These are phyloP conservation scores for Sporisorium sorghi DNA, from an alignment of 1,284 basidiomycete genomes.

Conservation along the genomic window DNA sequence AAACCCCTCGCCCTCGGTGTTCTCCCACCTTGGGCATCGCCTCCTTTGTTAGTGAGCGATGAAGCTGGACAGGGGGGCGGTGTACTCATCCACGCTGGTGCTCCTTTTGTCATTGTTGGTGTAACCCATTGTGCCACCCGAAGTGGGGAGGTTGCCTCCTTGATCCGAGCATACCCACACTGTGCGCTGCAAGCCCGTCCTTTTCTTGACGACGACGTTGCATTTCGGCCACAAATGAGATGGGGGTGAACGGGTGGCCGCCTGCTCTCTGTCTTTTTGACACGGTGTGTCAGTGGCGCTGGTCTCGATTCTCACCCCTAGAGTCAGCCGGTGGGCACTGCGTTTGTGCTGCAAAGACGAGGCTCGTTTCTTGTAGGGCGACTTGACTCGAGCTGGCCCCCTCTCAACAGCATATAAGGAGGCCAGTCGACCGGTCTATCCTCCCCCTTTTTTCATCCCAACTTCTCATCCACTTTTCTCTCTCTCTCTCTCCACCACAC, in stretches of 20 bases:
- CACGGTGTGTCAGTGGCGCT: conserved; percentile 5
- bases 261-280: not conserved
- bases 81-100: not conserved
- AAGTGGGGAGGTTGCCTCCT: conserved; percentile 1
- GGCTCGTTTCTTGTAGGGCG: not conserved
- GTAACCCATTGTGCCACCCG: not conserved
- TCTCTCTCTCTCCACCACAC: conserved; percentile 1
- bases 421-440: not conserved
- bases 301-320: conserved; percentile 10
- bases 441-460: not conserved
- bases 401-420: conserved; percentile 15
- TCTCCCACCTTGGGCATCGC: conserved; percentile 19
- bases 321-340: conserved; percentile 18
- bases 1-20: conserved; percentile 8
- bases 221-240: conserved; percentile 23
- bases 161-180: conserved; percentile 1
- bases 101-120: not conserved
- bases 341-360: not conserved
- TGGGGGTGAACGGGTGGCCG: conserved; percentile 18
- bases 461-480: not conserved
- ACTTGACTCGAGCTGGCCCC: not conserved
- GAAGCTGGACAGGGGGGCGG: conserved; percentile 10
- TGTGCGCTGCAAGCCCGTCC: conserved; percentile 2
- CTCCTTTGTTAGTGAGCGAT: not conserved
- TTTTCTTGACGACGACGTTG: conserved; percentile 1